Base-by-base conservation (phyloP, 192 early-diverging fungal species). In the Backusella westeae region DNA sequence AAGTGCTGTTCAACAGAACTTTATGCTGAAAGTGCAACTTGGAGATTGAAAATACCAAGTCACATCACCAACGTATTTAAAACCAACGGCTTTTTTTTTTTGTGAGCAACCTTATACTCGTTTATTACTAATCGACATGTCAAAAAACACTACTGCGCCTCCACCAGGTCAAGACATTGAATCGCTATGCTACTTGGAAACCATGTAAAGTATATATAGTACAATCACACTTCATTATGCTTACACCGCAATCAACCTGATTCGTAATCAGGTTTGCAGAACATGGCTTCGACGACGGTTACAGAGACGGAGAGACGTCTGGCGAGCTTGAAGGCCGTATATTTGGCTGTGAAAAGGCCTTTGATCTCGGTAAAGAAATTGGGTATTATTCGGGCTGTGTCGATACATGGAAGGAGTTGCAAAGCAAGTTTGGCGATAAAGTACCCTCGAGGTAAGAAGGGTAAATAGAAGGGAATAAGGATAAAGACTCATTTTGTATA, bases 291-390 rank as follows among this genome's bases (percentile, higher is more conserved):
- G 87, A 90, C 35, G 89, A 88, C 49, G 89, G 89, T 3, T 32
- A 85, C 46, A 78, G 80, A 23, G 87, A 83, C 34, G 89, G 89
- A n/a, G 81, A 78, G 34, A 66, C 73, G 32, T 82, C 81, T 19
- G 89, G 89, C 1, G 81, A 79, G 21, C 78, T 90, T 7, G 89
- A 90, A 76, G 89, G 89, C 0, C 81, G 82, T 26, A 72, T 88
- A 21, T 80, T 88, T 73, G 89, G 89, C 1, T 88, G 85, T 34
- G 85, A 87, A 78, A 88, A 88, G 36, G 87, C 83, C 2, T 90
- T 84, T 80, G 87, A 88, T 49, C 69, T 90, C 3, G 81, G 84
- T 12, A 82, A 81, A 63, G 89, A 90, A 53, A 80, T 90, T 59
- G 87, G 87, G 1, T 90, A 83, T 59, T 90, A 90, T 77, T 67